phyloP scores from a whole-genome alignment of 306 rosid species.

The Rosa multiflora region DNA sequence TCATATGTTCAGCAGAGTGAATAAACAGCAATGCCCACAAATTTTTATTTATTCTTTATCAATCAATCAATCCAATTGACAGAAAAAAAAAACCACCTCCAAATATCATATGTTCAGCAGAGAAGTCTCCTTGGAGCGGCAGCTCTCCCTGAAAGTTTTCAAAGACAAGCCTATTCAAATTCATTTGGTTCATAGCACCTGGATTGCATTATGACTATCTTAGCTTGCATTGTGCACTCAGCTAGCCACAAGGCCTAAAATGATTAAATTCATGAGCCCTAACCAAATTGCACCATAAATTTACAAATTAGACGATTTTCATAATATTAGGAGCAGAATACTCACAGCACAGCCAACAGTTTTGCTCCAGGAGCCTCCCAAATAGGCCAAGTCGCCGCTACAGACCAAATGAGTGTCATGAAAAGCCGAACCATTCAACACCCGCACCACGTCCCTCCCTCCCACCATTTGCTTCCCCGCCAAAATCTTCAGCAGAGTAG shows the following conservation, averaged over 20 bases:
- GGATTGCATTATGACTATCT: background rate
- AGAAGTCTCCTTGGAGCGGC: slow-evolving; percentile 95
- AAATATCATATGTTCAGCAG: slow-evolving; percentile 97
- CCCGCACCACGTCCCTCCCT: slow-evolving; percentile 91
- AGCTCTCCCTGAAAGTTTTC: slow-evolving; percentile 75
- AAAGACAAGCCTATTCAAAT: slow-evolving; percentile 23
- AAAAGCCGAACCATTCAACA: slow-evolving; percentile 75
- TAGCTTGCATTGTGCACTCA: background rate
- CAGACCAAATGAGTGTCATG: slow-evolving; percentile 89
- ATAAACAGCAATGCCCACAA: too few species aligned
- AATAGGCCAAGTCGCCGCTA: slow-evolving; percentile 82
- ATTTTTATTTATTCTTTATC: too few species aligned
- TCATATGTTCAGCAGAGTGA: too few species aligned
- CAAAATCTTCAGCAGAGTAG: slow-evolving; percentile 79
- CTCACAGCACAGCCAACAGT: slow-evolving; percentile 86
- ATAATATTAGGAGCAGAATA: background rate
- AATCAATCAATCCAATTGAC: too few species aligned
- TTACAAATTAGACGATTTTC: background rate
- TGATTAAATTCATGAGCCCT: background rate
- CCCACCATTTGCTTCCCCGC: slow-evolving; percentile 98
- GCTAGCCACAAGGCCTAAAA: background rate
- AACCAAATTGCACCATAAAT: background rate
- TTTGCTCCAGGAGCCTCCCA: slow-evolving; percentile 97
- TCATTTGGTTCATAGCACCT: slow-evolving; percentile 15
- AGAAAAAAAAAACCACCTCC: too few species aligned